Conservation (phyloP, 306 rosid genomes). For the Cicer yamashitae region DNA sequence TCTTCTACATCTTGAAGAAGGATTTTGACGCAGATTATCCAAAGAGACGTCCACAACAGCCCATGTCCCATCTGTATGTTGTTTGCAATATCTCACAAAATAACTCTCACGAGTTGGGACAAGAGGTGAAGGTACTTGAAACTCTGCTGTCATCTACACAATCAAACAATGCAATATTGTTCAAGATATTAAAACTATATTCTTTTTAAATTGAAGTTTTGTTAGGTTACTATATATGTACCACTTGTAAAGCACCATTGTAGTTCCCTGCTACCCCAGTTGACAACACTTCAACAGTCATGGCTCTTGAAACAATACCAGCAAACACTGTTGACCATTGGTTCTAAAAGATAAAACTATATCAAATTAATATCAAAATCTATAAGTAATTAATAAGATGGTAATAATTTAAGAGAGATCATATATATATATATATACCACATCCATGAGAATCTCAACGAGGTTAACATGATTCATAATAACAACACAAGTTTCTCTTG, state of each 20-base stretch:
- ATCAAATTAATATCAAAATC: not conserved
- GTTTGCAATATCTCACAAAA: conserved; percentile 89
- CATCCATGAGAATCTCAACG: conserved; percentile 96
- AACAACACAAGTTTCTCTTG: conserved; percentile 78
- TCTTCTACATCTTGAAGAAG: conserved; percentile 69
- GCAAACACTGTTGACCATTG: conserved; percentile 92
- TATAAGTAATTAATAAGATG: no score
- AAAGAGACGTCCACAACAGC: conserved; percentile 95
- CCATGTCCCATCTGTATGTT: conserved; percentile 84
- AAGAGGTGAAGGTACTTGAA: conserved; percentile 92
- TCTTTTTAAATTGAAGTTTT: not conserved
- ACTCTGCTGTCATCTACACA: conserved; percentile 85
- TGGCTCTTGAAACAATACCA: conserved; percentile 90
- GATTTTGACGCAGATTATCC: conserved; percentile 76
- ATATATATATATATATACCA: conserved; percentile 49
- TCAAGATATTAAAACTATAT: not conserved
- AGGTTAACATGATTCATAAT: conserved; percentile 91
- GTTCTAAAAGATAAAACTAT: conserved; percentile 47
- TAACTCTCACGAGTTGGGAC: conserved; percentile 96
- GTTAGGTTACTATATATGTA: conserved; percentile 29
- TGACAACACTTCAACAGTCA: conserved; percentile 86
- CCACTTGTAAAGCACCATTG: conserved; percentile 99
- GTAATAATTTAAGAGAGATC: not conserved
- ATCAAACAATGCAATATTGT: conserved; percentile 13
- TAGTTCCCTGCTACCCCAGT: conserved; percentile 97